Evolutionary conservation across 306 rosid species (phyloP), one percentile per base, ranked within the genome.

Genomic region (Sphenostylis stenocarpa): DNA sequence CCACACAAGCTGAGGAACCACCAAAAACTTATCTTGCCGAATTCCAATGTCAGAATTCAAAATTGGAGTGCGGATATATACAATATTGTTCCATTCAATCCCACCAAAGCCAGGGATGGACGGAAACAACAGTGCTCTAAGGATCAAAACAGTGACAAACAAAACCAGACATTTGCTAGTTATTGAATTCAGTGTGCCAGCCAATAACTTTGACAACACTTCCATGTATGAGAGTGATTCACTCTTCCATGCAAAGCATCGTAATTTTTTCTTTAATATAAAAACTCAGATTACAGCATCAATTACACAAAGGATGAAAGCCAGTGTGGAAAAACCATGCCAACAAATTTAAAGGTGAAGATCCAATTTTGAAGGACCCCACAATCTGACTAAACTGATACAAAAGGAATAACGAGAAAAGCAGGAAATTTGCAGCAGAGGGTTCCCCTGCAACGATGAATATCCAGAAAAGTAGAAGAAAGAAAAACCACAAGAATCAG

Each of bases 1-100:
- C 97, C 98, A 91, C 8, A 92, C 90, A 44, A 95, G 89, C 72
- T 95, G 97, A 60, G 98, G 98, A 80, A 85, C 91, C 72, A 64
- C 92, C 81, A 95, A 80, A 80, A 90, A 92, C 84, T 88, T 95
- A 33, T 89, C 90, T 6, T 74, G 81, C 23, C 89, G 65, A 48
- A 85, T 81, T 55, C 85, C 86, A 13, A 34, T 58, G 16, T 72
- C 80, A n/a, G 83, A 70, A 68, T 49, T 63, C 9, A 43, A 23
- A 33, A 75, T 49, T 10, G 84, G 70, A 70, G 91, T 81, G 5
- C 71, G 78, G 48, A 84, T 33, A 70, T 77, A 73, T 3, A 81
- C 84, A 73, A 87, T 66, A 70, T 75, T 78, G 58, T 76, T 81
- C 86, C 83, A 75, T 80, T 83, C 90, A 74, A 77, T 76, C 72